Evolutionary conservation across 2,329 filamentous ascomycete genomes (phyloP).

Genomic region (Trematosphaeria pertusa): DNA sequence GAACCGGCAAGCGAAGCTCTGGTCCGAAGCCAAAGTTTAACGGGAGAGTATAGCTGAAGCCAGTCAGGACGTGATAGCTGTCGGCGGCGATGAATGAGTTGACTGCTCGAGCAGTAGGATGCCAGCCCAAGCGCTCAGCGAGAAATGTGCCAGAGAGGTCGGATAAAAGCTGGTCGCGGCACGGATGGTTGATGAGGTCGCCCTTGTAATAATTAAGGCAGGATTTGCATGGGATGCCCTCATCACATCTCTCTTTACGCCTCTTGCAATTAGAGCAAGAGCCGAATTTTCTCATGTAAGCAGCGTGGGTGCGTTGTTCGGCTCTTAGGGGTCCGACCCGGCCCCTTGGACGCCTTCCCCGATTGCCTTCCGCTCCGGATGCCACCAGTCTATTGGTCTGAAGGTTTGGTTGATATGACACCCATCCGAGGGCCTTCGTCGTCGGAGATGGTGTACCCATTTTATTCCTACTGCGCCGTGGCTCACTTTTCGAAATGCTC

Average conservation of each 20-base stretch:
- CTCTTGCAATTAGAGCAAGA: constrained; percentile 46
- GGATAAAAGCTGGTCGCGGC: constrained; percentile 40
- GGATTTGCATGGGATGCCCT: constrained; percentile 48
- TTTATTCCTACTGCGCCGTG: constrained; percentile 25
- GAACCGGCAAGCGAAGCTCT: constrained; percentile 31
- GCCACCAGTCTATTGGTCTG: constrained; percentile 41
- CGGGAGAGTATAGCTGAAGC: constrained; percentile 35
- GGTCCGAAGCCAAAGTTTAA: constrained; percentile 45
- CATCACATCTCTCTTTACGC: constrained; percentile 48
- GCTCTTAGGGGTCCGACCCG: constrained; percentile 42
- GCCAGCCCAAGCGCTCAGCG: constrained; percentile 44
- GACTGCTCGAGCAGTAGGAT: constrained; percentile 39
- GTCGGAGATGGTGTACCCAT: constrained; percentile 35
- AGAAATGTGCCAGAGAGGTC: constrained; percentile 38
- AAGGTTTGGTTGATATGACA: constrained; percentile 43
- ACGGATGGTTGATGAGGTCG: constrained; percentile 45
- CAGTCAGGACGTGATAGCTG: constrained; percentile 22
- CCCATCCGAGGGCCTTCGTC: constrained; percentile 39
- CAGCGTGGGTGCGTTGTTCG: constrained; percentile 43
- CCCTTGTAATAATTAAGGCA: constrained; percentile 48
- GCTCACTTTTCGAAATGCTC: constrained; percentile 31
- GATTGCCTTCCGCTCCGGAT: constrained; percentile 31
- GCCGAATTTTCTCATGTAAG: constrained; percentile 44
- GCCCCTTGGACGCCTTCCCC: constrained; percentile 36
- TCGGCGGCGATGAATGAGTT: constrained; percentile 30